phyloP scores from a whole-genome alignment of 768 basidiomycete species.

The Tephrocybe sp. region DNA sequence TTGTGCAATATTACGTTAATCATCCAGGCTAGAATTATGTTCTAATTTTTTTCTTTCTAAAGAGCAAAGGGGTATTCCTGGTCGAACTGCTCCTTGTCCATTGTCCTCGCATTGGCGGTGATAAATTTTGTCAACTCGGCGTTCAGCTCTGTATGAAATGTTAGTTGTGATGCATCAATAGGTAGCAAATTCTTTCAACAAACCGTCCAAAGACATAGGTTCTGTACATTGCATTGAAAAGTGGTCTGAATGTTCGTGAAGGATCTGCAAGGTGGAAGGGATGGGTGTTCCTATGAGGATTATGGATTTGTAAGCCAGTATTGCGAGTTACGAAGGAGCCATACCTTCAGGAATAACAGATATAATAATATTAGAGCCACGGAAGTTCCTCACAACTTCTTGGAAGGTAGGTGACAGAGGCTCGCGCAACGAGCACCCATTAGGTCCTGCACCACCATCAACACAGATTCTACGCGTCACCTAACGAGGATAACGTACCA shows the following conservation, averaged over 20 bases:
- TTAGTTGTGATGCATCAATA: background rate
- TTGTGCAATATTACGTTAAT: background rate
- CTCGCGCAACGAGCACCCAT: conserved; percentile 11
- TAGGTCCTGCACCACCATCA: conserved; percentile 1
- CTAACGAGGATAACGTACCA: background rate
- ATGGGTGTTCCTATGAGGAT: conserved; percentile 4
- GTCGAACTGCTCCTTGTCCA: conserved; percentile 14
- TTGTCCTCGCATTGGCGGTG: background rate
- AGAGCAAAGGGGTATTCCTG: conserved; percentile 7
- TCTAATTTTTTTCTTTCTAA: background rate
- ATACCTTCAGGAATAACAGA: conserved; percentile 11
- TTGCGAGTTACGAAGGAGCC: background rate
- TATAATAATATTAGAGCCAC: conserved; percentile 8
- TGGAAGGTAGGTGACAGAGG: conserved; percentile 14
- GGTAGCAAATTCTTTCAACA: background rate
- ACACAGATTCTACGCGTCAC: background rate
- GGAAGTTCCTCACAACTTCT: conserved; percentile 13
- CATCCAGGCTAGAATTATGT: no score
- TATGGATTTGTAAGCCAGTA: background rate
- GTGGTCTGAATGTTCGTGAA: conserved; percentile 12
- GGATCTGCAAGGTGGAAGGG: conserved; percentile 5
- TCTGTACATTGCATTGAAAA: conserved; percentile 11
- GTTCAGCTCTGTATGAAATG: conserved; percentile 7
- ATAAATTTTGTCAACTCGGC: conserved; percentile 6
- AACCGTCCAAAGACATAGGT: conserved; percentile 8